Conservation (phyloP, 108 stramenopile species). For the Poteriospumella lacustris region DNA sequence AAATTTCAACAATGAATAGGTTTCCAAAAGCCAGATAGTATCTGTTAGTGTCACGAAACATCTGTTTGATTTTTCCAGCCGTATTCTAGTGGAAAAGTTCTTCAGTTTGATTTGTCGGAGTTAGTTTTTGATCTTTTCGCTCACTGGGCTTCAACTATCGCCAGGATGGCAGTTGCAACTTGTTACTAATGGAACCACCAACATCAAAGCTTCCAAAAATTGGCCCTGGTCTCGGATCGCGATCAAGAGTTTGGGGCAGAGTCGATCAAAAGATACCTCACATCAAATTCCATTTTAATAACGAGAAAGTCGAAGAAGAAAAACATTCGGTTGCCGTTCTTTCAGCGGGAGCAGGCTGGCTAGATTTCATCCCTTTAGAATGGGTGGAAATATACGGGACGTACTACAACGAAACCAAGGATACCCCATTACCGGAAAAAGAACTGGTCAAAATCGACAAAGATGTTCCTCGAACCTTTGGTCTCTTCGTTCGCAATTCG, state of each 20-base stretch:
- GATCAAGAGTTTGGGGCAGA: neutral
- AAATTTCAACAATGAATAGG: too few species aligned
- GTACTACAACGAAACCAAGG: neutral
- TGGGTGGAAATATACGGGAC: neutral
- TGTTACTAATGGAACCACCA: too few species aligned
- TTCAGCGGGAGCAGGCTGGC: neutral
- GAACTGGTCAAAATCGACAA: neutral
- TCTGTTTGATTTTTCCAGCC: too few species aligned
- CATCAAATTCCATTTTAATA: neutral
- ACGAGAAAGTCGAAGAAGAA: neutral
- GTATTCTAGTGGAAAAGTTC: too few species aligned
- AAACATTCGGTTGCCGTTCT: neutral
- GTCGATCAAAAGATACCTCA: neutral
- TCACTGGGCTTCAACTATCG: too few species aligned
- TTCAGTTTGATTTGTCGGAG: too few species aligned
- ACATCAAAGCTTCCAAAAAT: slow-evolving; percentile 5
- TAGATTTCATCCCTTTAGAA: neutral
- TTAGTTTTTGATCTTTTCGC: too few species aligned
- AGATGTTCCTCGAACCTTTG: neutral
- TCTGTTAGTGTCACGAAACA: too few species aligned
- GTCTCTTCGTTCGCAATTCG: neutral
- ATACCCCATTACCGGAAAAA: neutral
- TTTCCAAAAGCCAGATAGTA: too few species aligned
- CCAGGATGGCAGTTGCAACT: too few species aligned
- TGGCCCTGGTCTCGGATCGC: neutral